A percentile compares a stretch with the other conserved stretches of the same genome.
phyloP scores from a whole-genome alignment of 208 protist genomes.

The Strigomonas galati region DNA sequence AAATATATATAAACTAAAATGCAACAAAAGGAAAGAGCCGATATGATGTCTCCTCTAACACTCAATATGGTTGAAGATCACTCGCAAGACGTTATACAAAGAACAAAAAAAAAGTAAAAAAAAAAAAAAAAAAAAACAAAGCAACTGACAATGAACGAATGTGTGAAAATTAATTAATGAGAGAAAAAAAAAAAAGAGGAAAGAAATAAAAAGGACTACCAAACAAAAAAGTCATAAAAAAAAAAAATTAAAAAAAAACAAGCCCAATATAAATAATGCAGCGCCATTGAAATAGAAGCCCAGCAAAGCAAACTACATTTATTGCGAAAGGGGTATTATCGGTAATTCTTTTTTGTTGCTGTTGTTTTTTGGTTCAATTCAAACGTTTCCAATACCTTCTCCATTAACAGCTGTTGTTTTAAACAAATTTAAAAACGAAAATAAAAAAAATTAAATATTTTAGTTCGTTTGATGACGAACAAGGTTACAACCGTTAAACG shows the following conservation, averaged over 20 bases:
- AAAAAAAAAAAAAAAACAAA: neutral
- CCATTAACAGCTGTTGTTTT: too few species aligned
- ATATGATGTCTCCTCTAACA: too few species aligned
- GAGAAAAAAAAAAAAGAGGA: neutral
- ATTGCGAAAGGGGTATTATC: neutral
- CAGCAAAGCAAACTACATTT: neutral
- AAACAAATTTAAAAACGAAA: neutral
- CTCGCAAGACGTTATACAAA: too few species aligned
- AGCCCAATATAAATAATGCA: neutral
- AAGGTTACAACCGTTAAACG: too few species aligned
- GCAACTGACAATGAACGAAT: neutral
- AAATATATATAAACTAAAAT: too few species aligned
- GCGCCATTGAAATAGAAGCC: neutral
- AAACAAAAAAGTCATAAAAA: neutral
- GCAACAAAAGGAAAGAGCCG: too few species aligned
- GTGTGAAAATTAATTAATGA: neutral
- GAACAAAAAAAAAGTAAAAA: conserved; percentile 1
- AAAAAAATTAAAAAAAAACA: too few species aligned
- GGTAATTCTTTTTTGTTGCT: neutral
- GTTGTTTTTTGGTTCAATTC: too few species aligned
- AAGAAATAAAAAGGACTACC: neutral
- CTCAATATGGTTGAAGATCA: too few species aligned
- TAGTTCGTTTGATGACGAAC: too few species aligned
- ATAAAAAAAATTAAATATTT: too few species aligned
- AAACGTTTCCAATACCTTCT: too few species aligned